These are phyloP conservation scores for Oryza officinalis DNA, from an alignment of 176 grass and related monocot genomes.

Conservation along the genomic window DNA sequence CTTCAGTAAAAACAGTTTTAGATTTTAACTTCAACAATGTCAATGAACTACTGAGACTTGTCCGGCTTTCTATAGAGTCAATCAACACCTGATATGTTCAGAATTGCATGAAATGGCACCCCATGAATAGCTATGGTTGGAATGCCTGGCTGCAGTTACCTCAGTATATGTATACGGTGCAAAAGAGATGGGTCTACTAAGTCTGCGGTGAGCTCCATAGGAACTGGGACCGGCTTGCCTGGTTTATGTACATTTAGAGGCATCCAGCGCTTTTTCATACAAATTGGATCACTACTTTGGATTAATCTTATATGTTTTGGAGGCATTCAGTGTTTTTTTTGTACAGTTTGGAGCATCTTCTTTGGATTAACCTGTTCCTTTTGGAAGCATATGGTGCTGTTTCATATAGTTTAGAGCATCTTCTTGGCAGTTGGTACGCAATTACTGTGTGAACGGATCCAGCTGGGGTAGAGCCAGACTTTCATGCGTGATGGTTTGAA, in stretches of 20 bases:
- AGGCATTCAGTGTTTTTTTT: background rate
- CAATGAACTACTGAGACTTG: conserved; percentile 61
- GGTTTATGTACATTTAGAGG: conserved; percentile 15
- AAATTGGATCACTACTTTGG: background rate
- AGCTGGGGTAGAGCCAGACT: background rate
- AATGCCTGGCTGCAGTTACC: conserved; percentile 8
- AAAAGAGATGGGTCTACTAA: conserved; percentile 10
- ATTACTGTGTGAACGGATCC: background rate
- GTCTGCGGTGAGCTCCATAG: background rate
- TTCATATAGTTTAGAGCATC: conserved; percentile 2
- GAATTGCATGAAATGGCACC: conserved; percentile 6
- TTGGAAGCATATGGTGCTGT: conserved; percentile 1
- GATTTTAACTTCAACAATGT: conserved; percentile 84
- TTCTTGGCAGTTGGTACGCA: background rate
- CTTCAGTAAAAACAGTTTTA: conserved; percentile 70
- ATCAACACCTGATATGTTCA: conserved; percentile 42
- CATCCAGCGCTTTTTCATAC: conserved; percentile 1
- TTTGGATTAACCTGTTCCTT: conserved; percentile 7
- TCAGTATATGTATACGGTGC: conserved; percentile 4
- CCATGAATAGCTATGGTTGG: background rate
- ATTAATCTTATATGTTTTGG: background rate
- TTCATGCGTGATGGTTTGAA: background rate
- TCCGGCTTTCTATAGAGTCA: conserved; percentile 73
- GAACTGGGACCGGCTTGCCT: background rate
- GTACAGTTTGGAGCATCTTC: conserved; percentile 2